Conservation (phyloP, 768 basidiomycete species). For the Rhizopogon vinicolor region DNA sequence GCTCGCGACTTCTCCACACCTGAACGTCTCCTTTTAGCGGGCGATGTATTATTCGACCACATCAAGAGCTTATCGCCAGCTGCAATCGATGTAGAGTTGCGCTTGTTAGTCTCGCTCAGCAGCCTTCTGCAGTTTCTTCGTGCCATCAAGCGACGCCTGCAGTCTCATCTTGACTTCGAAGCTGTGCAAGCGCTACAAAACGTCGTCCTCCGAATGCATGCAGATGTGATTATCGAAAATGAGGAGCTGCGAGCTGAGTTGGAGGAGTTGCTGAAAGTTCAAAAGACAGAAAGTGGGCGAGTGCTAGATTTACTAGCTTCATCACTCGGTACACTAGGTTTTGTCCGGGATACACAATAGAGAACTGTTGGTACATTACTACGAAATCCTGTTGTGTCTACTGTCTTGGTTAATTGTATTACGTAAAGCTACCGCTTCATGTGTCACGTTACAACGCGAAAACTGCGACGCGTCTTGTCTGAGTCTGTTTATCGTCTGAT, state of each 20-base stretch:
- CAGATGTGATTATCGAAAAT: constrained; percentile 73
- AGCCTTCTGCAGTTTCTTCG: constrained; percentile 65
- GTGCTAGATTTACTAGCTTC: constrained; percentile 71
- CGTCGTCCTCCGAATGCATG: constrained; percentile 82
- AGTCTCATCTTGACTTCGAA: constrained; percentile 87
- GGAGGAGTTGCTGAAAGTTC: constrained; percentile 55
- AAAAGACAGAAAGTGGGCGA: constrained; percentile 73
- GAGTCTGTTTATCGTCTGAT: background rate
- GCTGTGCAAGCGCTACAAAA: constrained; percentile 86
- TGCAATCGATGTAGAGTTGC: constrained; percentile 86
- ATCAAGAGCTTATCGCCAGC: constrained; percentile 87
- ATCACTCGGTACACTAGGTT: constrained; percentile 70
- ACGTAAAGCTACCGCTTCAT: background rate
- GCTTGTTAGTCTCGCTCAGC: constrained; percentile 64
- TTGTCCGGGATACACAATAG: constrained; percentile 56
- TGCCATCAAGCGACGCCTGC: constrained; percentile 68
- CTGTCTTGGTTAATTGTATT: background rate
- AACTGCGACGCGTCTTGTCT: constrained; percentile 11
- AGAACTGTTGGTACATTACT: constrained; percentile 19
- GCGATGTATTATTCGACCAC: constrained; percentile 79
- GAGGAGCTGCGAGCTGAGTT: constrained; percentile 57
- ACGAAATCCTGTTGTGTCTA: background rate
- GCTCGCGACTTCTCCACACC: background rate
- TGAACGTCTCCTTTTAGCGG: constrained; percentile 31
- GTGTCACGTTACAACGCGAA: constrained; percentile 17